These are phyloP conservation scores for Ciborinia camelliae DNA, from an alignment of 2,329 filamentous ascomycete genomes.

Conservation along the genomic window DNA sequence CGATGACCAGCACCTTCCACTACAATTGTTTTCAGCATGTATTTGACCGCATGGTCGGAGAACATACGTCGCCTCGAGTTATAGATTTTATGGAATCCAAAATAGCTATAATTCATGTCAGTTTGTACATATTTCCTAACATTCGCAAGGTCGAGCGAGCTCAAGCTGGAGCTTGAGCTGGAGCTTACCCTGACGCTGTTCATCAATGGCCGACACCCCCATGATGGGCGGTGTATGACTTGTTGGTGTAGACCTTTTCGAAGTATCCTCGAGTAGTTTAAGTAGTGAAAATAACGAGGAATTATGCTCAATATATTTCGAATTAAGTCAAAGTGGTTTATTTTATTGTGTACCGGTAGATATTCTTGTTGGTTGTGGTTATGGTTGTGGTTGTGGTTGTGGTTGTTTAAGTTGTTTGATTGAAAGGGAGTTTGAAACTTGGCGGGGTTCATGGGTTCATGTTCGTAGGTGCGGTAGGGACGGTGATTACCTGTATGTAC, in stretches of 20 bases:
- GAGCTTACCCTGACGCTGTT: constrained; percentile 74
- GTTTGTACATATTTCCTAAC: neutral
- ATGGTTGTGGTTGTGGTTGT: too few relatives aligned
- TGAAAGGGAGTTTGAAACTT: constrained; percentile 15
- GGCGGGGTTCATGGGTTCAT: constrained; percentile 15
- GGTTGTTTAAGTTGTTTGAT: constrained; percentile 4
- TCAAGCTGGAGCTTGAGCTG: too few relatives aligned
- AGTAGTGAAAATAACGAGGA: neutral
- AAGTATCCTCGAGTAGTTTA: neutral
- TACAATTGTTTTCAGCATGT: constrained; percentile 40
- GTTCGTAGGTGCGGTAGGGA: too few relatives aligned
- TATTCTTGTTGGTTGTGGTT: too few relatives aligned
- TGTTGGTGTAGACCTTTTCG: constrained; percentile 5
- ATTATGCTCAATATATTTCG: neutral
- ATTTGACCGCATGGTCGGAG: constrained; percentile 5
- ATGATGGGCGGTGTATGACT: constrained; percentile 20
- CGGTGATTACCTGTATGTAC: too few relatives aligned
- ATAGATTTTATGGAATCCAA: constrained; percentile 72
- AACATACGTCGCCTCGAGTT: constrained; percentile 73
- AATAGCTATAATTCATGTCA: constrained; percentile 53
- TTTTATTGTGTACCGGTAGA: neutral
- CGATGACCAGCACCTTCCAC: constrained; percentile 97
- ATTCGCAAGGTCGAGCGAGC: neutral
- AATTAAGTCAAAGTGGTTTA: neutral
- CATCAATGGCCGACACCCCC: constrained; percentile 76